These are phyloP conservation scores for Colletotrichum tabaci DNA, from an alignment of 2,329 filamentous ascomycete genomes.

Conservation along the genomic window DNA sequence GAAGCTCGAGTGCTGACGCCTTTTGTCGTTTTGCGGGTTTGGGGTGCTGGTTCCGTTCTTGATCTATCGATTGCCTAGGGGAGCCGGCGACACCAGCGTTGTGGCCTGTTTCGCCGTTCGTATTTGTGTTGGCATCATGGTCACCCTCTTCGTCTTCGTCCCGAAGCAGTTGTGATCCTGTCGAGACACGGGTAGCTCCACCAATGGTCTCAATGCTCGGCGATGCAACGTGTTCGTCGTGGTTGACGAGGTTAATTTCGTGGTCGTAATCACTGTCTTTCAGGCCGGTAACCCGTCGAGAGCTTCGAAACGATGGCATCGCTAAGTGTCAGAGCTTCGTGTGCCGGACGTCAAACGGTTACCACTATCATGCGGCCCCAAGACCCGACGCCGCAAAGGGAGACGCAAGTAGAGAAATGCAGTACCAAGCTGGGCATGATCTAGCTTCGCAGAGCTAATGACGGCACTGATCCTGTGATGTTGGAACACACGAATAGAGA, in stretches of 20 bases:
- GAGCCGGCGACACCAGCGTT: conserved; percentile 1
- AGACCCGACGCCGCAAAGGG: conserved; percentile 7
- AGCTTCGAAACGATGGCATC: conserved; percentile 60
- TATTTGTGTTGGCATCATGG: neutral
- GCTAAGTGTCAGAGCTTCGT: conserved; percentile 40
- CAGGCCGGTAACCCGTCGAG: conserved; percentile 68
- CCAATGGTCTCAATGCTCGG: conserved; percentile 28
- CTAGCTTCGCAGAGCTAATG: conserved; percentile 8
- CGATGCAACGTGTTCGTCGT: conserved; percentile 50
- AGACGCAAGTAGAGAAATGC: conserved; percentile 42
- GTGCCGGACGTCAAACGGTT: conserved; percentile 11
- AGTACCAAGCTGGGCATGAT: neutral
- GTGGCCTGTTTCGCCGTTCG: neutral
- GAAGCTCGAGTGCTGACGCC: conserved; percentile 8
- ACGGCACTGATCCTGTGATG: conserved; percentile 12
- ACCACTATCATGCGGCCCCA: neutral
- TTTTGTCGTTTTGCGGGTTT: conserved; percentile 15
- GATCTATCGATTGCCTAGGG: conserved; percentile 17
- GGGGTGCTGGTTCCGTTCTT: conserved; percentile 2
- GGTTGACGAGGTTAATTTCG: conserved; percentile 79
- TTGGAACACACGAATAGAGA: conserved; percentile 12
- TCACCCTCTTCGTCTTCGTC: conserved; percentile 24
- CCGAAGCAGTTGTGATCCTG: conserved; percentile 31
- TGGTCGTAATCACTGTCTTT: conserved; percentile 78
- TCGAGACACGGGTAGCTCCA: conserved; percentile 29